Conservation (phyloP, 768 basidiomycete genomes). For the Strobilomyces confusus region DNA sequence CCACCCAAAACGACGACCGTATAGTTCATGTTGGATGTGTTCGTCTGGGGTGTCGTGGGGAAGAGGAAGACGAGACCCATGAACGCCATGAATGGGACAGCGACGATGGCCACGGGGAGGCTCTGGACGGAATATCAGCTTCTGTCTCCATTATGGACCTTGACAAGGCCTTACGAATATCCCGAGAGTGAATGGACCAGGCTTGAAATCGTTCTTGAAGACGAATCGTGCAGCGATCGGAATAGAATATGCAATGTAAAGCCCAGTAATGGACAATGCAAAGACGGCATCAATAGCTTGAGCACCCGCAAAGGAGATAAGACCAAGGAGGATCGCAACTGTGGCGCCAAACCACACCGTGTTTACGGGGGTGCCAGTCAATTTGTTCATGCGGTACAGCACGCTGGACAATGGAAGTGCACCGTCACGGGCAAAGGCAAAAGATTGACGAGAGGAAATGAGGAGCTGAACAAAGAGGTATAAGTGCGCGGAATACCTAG, state of each 20-base stretch:
- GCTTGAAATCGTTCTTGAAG: slow-evolving; percentile 43
- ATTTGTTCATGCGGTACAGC: slow-evolving; percentile 53
- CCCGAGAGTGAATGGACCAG: slow-evolving; percentile 48
- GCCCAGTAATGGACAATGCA: slow-evolving; percentile 41
- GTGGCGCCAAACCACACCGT: slow-evolving; percentile 51
- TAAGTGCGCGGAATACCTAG: background rate
- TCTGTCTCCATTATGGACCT: background rate
- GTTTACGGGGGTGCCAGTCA: slow-evolving; percentile 54
- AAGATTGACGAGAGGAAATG: slow-evolving; percentile 51
- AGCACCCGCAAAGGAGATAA: slow-evolving; percentile 53
- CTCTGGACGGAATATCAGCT: slow-evolving; percentile 38
- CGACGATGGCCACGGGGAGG: slow-evolving; percentile 46
- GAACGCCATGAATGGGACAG: slow-evolving; percentile 64
- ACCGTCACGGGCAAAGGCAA: slow-evolving; percentile 58
- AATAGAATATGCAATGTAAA: slow-evolving; percentile 46
- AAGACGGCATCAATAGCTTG: slow-evolving; percentile 58
- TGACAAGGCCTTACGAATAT: slow-evolving; percentile 31
- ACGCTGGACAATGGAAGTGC: slow-evolving; percentile 54
- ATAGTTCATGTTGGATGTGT: slow-evolving; percentile 62
- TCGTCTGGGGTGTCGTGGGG: slow-evolving; percentile 49
- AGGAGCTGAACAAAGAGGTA: slow-evolving; percentile 32
- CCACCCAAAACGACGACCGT: slow-evolving; percentile 63
- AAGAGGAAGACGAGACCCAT: slow-evolving; percentile 62
- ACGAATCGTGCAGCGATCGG: slow-evolving; percentile 49
- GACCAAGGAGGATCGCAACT: slow-evolving; percentile 42